phyloP scores from a whole-genome alignment of 1,139 yeast genomes.

The Entelexis sorbosivorans region DNA sequence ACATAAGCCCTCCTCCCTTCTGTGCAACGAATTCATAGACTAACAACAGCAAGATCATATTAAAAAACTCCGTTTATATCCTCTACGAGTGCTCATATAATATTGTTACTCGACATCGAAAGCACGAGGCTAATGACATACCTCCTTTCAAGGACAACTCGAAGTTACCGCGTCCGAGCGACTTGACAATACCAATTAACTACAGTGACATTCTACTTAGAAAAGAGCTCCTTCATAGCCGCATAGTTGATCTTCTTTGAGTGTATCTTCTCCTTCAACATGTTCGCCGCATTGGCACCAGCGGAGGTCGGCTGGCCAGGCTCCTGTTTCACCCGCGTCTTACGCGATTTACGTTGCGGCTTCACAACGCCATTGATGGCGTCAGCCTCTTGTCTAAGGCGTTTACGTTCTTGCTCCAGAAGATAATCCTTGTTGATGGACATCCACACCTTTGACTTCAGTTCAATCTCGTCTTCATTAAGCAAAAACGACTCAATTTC shows the following conservation, averaged over 20 bases:
- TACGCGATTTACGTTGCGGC: conserved; percentile 31
- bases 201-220: conserved; percentile 16
- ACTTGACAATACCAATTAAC: too few species aligned
- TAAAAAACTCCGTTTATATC: too few species aligned
- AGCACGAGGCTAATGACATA: too few species aligned
- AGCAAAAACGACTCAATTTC: conserved; percentile 54
- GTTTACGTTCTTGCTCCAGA: conserved; percentile 72
- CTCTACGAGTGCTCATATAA: too few species aligned
- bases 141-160: too few species aligned
- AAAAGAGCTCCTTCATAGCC: conserved; percentile 57
- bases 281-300: conserved; percentile 57
- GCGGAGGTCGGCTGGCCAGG: conserved; percentile 35
- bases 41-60: too few species aligned
- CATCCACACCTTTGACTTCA: conserved; percentile 78
- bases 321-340: conserved; percentile 23
- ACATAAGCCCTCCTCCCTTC: too few species aligned
- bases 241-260: conserved; percentile 83
- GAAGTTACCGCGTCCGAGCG: too few species aligned
- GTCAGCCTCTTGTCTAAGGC: conserved; percentile 80
- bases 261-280: conserved; percentile 47
- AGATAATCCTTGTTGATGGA: conserved; percentile 79
- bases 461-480: conserved; percentile 51
- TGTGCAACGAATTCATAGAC: too few species aligned
- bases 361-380: conserved; percentile 35
- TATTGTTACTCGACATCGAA: too few species aligned